phyloP scores from a whole-genome alignment of 108 stramenopile genomes.

The Skeletonema grethae region DNA sequence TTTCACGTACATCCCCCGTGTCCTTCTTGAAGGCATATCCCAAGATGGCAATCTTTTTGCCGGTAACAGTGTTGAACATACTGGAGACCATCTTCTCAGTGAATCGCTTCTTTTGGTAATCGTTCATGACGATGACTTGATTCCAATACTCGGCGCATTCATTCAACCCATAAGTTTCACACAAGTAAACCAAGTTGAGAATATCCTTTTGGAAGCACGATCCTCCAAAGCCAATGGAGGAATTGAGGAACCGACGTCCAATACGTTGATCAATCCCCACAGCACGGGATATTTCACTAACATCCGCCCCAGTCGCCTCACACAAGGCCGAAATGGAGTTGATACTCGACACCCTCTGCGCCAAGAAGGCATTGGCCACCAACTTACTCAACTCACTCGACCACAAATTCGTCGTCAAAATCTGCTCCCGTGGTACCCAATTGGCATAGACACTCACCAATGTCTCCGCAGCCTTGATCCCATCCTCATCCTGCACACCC shows the following conservation, averaged over 20 bases:
- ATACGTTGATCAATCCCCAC: constrained; percentile 98
- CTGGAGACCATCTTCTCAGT: constrained; percentile 91
- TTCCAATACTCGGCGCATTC: constrained; percentile 99
- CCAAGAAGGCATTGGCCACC: constrained; percentile 99
- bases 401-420: constrained; percentile 98
- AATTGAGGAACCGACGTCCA: constrained; percentile 95
- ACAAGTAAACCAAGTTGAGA: constrained; percentile 99
- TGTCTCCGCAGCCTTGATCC: constrained; percentile 81
- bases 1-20: constrained; percentile 99
- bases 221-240: constrained; percentile 98
- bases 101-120: constrained; percentile 99
- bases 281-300: constrained; percentile 94
- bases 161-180: constrained; percentile 95
- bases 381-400: constrained; percentile 99
- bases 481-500: constrained; percentile 92
- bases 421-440: constrained; percentile 95
- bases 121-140: constrained; percentile 98
- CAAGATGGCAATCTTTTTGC: constrained; percentile 97
- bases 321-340: constrained; percentile 99
- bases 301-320: constrained; percentile 98
- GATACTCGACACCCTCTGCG: constrained; percentile 98
- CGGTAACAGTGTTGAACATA: constrained; percentile 99
- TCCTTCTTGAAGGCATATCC: constrained; percentile 99
- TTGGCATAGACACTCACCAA: constrained; percentile 88
- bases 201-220: constrained; percentile 99